Conservation (phyloP, 208 protist genomes). For the Leishmania braziliensis region DNA sequence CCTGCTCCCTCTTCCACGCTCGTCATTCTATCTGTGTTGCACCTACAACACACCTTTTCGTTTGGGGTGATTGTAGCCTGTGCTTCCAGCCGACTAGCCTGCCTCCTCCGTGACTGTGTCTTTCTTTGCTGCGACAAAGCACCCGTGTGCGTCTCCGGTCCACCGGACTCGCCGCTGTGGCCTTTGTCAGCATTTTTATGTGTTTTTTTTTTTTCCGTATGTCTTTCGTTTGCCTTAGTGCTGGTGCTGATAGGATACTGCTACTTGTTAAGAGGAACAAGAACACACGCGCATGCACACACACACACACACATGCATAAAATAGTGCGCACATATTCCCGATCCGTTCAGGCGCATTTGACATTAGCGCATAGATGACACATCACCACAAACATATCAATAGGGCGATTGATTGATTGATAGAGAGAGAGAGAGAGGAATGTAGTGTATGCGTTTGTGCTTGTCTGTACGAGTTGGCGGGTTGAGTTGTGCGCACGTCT, state of each 20-base stretch:
- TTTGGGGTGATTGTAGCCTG: not conserved
- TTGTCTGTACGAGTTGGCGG: not conserved
- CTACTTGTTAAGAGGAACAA: slow-evolving; percentile 9
- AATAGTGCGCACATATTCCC: not conserved
- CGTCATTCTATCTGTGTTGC: not conserved
- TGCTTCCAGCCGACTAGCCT: not conserved
- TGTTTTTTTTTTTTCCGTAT: not conserved
- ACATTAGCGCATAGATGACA: not conserved
- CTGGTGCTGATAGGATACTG: not conserved
- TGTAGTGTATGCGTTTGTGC: not conserved
- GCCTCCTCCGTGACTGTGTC: not conserved
- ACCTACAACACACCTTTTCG: not conserved
- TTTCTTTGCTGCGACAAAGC: not conserved
- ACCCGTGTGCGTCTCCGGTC: not conserved
- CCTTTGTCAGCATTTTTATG: not conserved
- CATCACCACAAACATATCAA: not conserved
- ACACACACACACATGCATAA: not conserved
- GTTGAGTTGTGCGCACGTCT: not conserved
- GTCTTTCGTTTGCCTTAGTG: not conserved
- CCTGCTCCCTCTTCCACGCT: not conserved
- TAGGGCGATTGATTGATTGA: not conserved
- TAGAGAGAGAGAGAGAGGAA: not conserved
- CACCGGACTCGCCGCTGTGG: not conserved
- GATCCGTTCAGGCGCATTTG: not conserved
- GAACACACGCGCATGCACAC: not conserved